Conservation (phyloP, 2,329 filamentous ascomycete species). For the Fusarium palustre region DNA sequence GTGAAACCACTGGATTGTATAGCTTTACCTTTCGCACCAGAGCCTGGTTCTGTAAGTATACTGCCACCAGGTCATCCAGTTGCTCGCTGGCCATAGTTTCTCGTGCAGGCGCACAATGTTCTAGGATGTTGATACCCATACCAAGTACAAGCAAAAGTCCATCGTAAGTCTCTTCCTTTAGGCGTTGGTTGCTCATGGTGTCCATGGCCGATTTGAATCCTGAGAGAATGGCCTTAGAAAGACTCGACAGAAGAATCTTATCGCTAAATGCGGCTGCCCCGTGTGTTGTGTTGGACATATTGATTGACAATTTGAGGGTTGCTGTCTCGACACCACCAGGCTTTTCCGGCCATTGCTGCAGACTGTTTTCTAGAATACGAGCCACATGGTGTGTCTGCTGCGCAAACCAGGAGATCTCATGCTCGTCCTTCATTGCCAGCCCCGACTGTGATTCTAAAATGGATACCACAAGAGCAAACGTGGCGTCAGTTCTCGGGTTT, state of each 20-base stretch:
- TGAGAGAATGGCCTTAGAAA: constrained; percentile 63
- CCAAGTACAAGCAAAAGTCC: constrained; percentile 82
- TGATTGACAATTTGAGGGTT: constrained; percentile 74
- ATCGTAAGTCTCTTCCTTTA: constrained; percentile 68
- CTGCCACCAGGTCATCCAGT: constrained; percentile 69
- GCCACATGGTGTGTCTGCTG: constrained; percentile 48
- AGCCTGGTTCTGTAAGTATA: constrained; percentile 76
- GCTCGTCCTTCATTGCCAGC: constrained; percentile 39
- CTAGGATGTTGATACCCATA: constrained; percentile 87
- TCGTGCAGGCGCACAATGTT: constrained; percentile 76
- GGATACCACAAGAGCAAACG: constrained; percentile 60
- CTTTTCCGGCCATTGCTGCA: constrained; percentile 49
- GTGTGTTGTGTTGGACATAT: constrained; percentile 84
- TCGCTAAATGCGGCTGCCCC: constrained; percentile 77
- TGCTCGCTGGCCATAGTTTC: constrained; percentile 54
- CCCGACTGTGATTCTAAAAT: constrained; percentile 53
- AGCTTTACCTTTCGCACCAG: constrained; percentile 74
- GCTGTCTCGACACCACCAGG: constrained; percentile 46
- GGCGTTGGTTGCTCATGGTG: constrained; percentile 61
- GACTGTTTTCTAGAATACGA: constrained; percentile 47
- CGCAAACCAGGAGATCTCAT: constrained; percentile 40
- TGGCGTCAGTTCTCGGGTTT: constrained; percentile 45
- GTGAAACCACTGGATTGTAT: background rate
- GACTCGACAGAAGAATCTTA: constrained; percentile 62
- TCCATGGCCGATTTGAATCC: constrained; percentile 62